Evolutionary conservation across 164 flowering plant genomes (phyloP).

Genomic region (Magnolia kwangsiensis): DNA sequence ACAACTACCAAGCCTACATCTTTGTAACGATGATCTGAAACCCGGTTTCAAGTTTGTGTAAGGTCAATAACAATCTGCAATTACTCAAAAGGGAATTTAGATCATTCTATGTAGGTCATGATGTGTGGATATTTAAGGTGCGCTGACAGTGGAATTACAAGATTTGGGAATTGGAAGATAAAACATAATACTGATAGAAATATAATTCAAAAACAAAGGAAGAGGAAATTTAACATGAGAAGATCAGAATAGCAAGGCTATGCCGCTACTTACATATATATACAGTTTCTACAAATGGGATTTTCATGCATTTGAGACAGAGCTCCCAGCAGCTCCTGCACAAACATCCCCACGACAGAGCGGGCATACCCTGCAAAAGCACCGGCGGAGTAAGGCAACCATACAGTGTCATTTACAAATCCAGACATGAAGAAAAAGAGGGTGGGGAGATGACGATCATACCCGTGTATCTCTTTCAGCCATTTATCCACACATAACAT

Average conservation of each 20-base stretch:
- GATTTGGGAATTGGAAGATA: neutral
- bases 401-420: neutral
- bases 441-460: slow-evolving; percentile 3
- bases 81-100: no score
- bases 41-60: no score
- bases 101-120: no score
- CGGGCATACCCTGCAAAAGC: slow-evolving; percentile 62
- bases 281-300: neutral
- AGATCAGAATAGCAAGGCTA: neutral
- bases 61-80: no score
- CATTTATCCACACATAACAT: slow-evolving; percentile 78
- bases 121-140: no score
- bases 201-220: neutral
- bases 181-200: neutral
- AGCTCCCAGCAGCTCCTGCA: slow-evolving; percentile 28
- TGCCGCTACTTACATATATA: neutral
- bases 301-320: slow-evolving; percentile 22
- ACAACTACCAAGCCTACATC: no score
- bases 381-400: neutral
- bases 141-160: no score
- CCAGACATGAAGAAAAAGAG: neutral
- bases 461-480: slow-evolving; percentile 97
- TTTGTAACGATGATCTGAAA: no score
- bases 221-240: neutral
- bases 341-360: slow-evolving; percentile 81